Percentiles rank a stretch among this genome's conserved stretches.
Conservation (phyloP, 2,329 filamentous ascomycete genomes). For the Macroventuria anomochaeta region DNA sequence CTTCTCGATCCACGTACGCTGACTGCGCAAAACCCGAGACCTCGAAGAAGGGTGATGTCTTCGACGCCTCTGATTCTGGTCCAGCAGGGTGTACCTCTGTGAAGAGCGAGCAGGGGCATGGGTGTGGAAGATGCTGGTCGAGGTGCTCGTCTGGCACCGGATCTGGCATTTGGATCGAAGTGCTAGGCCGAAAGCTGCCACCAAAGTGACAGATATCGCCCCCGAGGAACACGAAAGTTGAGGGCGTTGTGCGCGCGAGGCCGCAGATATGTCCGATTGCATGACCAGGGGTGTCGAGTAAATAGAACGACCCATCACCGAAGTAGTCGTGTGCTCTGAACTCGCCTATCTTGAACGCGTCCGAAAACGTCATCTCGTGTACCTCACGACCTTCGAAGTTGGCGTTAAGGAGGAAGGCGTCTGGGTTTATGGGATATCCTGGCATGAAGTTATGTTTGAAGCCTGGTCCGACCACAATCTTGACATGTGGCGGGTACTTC, state of each 20-base stretch:
- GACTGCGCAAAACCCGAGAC: constrained; percentile 20
- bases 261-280: constrained; percentile 57
- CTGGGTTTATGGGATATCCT: constrained; percentile 47
- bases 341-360: constrained; percentile 45
- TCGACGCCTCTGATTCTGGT: not conserved
- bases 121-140: too few species aligned
- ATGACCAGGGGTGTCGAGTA: constrained; percentile 61
- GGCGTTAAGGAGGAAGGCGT: constrained; percentile 21
- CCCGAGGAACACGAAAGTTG: constrained; percentile 29
- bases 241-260: constrained; percentile 49
- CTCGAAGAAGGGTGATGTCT: too few species aligned
- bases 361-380: constrained; percentile 17
- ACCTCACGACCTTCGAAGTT: constrained; percentile 14
- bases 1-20: constrained; percentile 20
- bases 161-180: constrained; percentile 14
- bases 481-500: constrained; percentile 53
- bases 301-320: constrained; percentile 60
- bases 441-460: constrained; percentile 56
- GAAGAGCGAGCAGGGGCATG: too few species aligned
- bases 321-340: constrained; percentile 60
- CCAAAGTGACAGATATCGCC: constrained; percentile 29
- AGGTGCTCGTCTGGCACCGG: constrained; percentile 15
- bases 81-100: constrained; percentile 16
- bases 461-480: constrained; percentile 61
- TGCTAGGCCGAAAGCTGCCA: constrained; percentile 24